phyloP scores from a whole-genome alignment of 768 basidiomycete species.

The Serendipita sp. region DNA sequence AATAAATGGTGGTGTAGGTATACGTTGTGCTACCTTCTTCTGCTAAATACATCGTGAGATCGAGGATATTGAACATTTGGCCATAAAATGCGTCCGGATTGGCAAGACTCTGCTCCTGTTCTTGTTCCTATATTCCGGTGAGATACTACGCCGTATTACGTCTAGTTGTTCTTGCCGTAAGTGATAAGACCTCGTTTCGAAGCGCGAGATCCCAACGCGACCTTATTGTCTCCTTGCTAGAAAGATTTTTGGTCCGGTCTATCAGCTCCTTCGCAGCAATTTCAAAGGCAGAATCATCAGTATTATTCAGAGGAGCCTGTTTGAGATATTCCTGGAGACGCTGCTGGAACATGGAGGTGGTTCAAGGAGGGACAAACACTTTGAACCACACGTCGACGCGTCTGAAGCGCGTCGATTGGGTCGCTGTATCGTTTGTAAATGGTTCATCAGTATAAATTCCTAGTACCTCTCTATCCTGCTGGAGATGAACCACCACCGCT shows the following conservation, averaged over 20 bases:
- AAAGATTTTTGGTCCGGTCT: not conserved
- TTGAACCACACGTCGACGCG: not conserved
- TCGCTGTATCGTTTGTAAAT: not conserved
- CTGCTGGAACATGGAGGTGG: not conserved
- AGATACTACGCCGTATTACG: not conserved
- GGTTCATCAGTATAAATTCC: conserved; percentile 11
- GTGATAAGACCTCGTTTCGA: not conserved
- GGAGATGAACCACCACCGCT: conserved; percentile 81
- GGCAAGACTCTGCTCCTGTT: not conserved
- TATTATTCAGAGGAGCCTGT: not conserved
- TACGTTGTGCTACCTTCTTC: not conserved
- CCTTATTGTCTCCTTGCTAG: not conserved
- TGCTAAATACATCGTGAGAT: not conserved
- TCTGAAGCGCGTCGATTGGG: not conserved
- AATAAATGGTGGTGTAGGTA: not conserved
- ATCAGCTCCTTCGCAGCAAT: not conserved
- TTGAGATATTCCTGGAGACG: not conserved
- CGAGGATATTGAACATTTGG: not conserved
- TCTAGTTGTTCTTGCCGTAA: not conserved
- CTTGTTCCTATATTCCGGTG: not conserved
- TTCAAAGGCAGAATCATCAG: not conserved
- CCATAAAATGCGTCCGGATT: not conserved
- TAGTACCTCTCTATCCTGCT: conserved; percentile 65
- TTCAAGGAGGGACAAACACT: not conserved
- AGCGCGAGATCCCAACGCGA: not conserved